These are phyloP conservation scores for Clavariopsis aquatica DNA, from an alignment of 495 filamentous ascomycete species.

Conservation along the genomic window DNA sequence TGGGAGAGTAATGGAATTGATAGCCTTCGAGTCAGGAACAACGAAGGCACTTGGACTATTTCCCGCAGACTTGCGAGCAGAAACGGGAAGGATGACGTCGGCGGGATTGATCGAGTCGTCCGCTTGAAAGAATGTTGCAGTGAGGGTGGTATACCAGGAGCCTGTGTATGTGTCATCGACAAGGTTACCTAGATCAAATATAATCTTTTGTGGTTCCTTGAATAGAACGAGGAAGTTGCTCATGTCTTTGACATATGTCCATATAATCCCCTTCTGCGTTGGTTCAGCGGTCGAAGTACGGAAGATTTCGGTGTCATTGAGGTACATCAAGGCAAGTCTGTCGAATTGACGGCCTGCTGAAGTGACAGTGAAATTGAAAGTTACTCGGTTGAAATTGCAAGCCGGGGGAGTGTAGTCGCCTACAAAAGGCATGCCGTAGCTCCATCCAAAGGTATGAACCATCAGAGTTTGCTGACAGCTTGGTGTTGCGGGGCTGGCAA, in stretches of 20 bases:
- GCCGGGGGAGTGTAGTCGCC: slow-evolving; percentile 66
- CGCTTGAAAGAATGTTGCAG: slow-evolving; percentile 70
- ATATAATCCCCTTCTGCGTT: slow-evolving; percentile 65
- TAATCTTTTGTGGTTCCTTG: slow-evolving; percentile 67
- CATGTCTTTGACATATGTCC: slow-evolving; percentile 84
- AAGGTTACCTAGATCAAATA: slow-evolving; percentile 82
- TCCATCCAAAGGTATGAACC: slow-evolving; percentile 71
- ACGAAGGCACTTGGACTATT: slow-evolving; percentile 67
- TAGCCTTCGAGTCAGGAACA: slow-evolving; percentile 66
- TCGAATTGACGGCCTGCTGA: slow-evolving; percentile 78
- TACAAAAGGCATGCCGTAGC: slow-evolving; percentile 77
- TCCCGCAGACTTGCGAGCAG: slow-evolving; percentile 55
- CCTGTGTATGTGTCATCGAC: slow-evolving; percentile 76
- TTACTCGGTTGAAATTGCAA: slow-evolving; percentile 75
- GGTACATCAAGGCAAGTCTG: slow-evolving; percentile 73
- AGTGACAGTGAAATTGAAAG: slow-evolving; percentile 79
- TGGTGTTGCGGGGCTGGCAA: slow-evolving; percentile 34
- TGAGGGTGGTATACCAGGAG: slow-evolving; percentile 76
- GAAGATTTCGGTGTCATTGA: slow-evolving; percentile 80
- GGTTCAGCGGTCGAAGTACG: slow-evolving; percentile 88
- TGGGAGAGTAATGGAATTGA: slow-evolving; percentile 60
- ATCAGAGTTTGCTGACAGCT: slow-evolving; percentile 56
- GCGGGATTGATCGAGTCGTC: slow-evolving; percentile 54
- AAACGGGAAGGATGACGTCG: slow-evolving; percentile 74
- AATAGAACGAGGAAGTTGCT: slow-evolving; percentile 70